Evolutionary conservation across 768 basidiomycete species (phyloP).

Genomic region (Amanita rubescens): DNA sequence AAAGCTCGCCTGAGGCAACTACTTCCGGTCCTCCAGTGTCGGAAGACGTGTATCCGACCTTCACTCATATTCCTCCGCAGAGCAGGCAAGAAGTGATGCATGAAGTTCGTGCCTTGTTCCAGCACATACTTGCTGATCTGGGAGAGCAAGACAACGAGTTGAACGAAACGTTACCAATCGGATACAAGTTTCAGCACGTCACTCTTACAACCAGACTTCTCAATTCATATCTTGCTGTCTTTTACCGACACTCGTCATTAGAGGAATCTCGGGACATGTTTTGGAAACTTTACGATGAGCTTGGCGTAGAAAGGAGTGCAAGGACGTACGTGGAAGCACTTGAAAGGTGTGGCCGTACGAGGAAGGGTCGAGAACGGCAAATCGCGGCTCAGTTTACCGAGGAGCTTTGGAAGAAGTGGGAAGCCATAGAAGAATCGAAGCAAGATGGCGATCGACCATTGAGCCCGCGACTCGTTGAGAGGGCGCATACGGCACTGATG

Average conservation of each 20-base stretch:
- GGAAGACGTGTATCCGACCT: slow-evolving; percentile 19
- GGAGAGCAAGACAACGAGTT: background rate
- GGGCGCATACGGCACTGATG: slow-evolving; percentile 62
- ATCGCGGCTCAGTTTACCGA: slow-evolving; percentile 46
- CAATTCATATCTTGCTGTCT: slow-evolving; percentile 77
- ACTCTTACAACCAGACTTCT: slow-evolving; percentile 53
- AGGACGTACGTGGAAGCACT: slow-evolving; percentile 59
- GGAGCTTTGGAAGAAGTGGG: slow-evolving; percentile 65
- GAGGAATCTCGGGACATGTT: slow-evolving; percentile 43
- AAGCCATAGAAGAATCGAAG: slow-evolving; percentile 33
- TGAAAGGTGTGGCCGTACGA: slow-evolving; percentile 48
- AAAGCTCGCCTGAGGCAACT: slow-evolving; percentile 1
- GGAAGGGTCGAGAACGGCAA: slow-evolving; percentile 37
- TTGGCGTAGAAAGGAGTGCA: slow-evolving; percentile 39
- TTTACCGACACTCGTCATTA: slow-evolving; percentile 49
- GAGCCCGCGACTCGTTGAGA: slow-evolving; percentile 52
- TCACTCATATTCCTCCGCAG: slow-evolving; percentile 63
- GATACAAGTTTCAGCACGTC: slow-evolving; percentile 50
- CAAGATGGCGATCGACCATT: slow-evolving; percentile 21
- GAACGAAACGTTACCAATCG: background rate
- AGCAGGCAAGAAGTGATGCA: slow-evolving; percentile 61
- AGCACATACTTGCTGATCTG: slow-evolving; percentile 44
- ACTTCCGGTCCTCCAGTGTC: slow-evolving; percentile 6
- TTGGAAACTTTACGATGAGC: slow-evolving; percentile 37
- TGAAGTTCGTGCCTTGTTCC: slow-evolving; percentile 63